Evolutionary conservation across 495 filamentous ascomycete species (phyloP).

Genomic region (Aspergillus olivimuriae): DNA sequence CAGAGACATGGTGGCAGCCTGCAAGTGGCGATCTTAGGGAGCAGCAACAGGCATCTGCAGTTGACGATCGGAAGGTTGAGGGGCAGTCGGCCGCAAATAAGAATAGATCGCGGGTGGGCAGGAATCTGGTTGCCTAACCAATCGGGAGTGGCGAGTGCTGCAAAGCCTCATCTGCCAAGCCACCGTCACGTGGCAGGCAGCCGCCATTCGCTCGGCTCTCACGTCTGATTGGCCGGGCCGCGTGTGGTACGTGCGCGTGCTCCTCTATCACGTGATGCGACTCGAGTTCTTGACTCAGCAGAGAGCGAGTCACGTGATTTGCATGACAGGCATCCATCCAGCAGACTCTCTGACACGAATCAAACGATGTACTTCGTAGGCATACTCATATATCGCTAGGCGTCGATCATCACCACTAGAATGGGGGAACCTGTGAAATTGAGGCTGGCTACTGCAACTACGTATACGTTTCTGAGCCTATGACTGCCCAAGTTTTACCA

Average conservation of each 20-base stretch:
- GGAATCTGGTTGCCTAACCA: constrained; percentile 50
- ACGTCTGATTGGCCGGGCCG: background rate
- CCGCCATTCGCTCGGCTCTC: constrained; percentile 15
- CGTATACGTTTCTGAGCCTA: no score
- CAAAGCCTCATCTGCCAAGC: constrained; percentile 25
- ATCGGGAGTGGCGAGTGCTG: constrained; percentile 26
- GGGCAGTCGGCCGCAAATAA: constrained; percentile 18
- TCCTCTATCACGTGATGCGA: background rate
- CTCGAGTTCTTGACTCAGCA: background rate
- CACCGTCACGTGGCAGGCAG: constrained; percentile 37
- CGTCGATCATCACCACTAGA: no score
- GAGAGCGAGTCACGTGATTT: no score
- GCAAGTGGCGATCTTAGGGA: no score
- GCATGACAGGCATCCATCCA: no score
- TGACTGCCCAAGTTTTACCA: no score
- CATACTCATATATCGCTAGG: no score
- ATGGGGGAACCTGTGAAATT: no score
- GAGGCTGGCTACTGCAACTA: no score
- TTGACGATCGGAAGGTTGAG: constrained; percentile 2
- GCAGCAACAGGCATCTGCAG: background rate
- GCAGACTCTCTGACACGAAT: no score
- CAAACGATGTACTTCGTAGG: no score
- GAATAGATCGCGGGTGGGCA: constrained; percentile 23
- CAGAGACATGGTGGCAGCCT: background rate
- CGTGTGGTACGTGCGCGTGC: constrained; percentile 6